Conservation (phyloP, 768 basidiomycete genomes). For the Mycena amicta region DNA sequence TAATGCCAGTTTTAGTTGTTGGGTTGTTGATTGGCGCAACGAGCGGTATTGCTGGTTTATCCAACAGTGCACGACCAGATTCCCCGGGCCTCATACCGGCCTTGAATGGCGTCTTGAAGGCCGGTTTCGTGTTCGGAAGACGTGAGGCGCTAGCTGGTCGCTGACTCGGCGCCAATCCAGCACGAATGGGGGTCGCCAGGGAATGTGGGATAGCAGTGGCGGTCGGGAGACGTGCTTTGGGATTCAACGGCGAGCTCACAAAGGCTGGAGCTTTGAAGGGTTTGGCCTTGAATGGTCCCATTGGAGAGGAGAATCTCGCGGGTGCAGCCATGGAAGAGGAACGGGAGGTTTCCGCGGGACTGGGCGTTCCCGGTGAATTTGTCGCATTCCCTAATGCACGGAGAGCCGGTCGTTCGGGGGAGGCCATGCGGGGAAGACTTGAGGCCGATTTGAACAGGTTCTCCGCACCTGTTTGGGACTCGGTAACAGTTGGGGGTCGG, state of each 20-base stretch:
- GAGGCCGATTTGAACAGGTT: constrained; percentile 33
- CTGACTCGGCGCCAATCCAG: constrained; percentile 14
- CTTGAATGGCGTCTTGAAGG: constrained; percentile 71
- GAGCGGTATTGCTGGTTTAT: constrained; percentile 22
- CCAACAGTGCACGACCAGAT: constrained; percentile 35
- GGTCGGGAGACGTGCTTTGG: constrained; percentile 16
- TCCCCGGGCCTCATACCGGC: constrained; percentile 48
- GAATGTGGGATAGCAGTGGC: constrained; percentile 25
- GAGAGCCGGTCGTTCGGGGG: constrained; percentile 38
- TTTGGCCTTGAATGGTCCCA: constrained; percentile 15
- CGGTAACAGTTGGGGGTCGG: constrained; percentile 10
- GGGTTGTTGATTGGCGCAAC: constrained; percentile 8
- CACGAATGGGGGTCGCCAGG: constrained; percentile 15
- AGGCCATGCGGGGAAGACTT: constrained; percentile 17
- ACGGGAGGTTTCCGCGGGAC: constrained; percentile 34
- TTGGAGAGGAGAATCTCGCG: constrained; percentile 18
- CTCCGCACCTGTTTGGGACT: constrained; percentile 23
- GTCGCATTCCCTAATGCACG: constrained; percentile 39
- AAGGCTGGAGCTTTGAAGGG: constrained; percentile 27
- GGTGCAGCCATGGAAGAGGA: constrained; percentile 13
- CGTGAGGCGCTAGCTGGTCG: constrained; percentile 5
- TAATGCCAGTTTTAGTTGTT: too few relatives aligned
- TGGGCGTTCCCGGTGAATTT: constrained; percentile 44
- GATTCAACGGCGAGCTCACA: constrained; percentile 36
- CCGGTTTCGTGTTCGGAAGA: constrained; percentile 30